These are phyloP conservation scores for Penstemon newberryi DNA, from an alignment of 257 asterid species.

Conservation along the genomic window DNA sequence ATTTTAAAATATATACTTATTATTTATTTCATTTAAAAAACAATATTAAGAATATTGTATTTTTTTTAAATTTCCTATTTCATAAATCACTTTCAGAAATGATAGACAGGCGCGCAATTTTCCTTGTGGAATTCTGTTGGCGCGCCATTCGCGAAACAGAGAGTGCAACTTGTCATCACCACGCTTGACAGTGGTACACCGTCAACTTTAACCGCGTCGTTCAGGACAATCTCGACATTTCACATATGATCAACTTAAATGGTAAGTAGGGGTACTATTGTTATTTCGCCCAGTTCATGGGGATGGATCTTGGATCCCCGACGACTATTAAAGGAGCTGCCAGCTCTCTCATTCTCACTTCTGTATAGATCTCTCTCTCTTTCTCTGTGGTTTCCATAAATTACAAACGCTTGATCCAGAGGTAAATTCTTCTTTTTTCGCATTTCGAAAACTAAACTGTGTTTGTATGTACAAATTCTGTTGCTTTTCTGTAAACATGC, in stretches of 20 bases:
- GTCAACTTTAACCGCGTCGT: constrained; percentile 32
- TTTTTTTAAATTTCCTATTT: too few relatives aligned
- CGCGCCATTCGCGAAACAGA: constrained; percentile 29
- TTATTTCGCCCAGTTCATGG: not conserved
- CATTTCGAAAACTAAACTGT: not conserved
- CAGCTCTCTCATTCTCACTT: constrained; percentile 37
- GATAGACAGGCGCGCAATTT: too few relatives aligned
- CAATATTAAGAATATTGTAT: too few relatives aligned
- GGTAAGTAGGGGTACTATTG: constrained; percentile 28
- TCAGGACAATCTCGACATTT: constrained; percentile 25
- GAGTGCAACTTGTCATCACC: constrained; percentile 24
- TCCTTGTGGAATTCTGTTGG: not conserved
- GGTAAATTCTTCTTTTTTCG: constrained; percentile 32
- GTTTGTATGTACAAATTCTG: not conserved
- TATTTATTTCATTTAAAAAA: too few relatives aligned
- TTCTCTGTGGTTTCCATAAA: constrained; percentile 20
- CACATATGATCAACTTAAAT: constrained; percentile 3
- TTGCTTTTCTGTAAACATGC: constrained; percentile 5
- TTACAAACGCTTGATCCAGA: constrained; percentile 27
- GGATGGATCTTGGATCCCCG: constrained; percentile 37
- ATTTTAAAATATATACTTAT: too few relatives aligned
- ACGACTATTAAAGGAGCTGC: constrained; percentile 45
- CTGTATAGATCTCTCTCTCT: constrained; percentile 19
- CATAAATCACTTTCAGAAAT: too few relatives aligned
- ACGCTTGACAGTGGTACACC: constrained; percentile 30